Evolutionary conservation across 2,329 filamentous ascomycete species (phyloP).

Genomic region (Colletotrichum sp.): DNA sequence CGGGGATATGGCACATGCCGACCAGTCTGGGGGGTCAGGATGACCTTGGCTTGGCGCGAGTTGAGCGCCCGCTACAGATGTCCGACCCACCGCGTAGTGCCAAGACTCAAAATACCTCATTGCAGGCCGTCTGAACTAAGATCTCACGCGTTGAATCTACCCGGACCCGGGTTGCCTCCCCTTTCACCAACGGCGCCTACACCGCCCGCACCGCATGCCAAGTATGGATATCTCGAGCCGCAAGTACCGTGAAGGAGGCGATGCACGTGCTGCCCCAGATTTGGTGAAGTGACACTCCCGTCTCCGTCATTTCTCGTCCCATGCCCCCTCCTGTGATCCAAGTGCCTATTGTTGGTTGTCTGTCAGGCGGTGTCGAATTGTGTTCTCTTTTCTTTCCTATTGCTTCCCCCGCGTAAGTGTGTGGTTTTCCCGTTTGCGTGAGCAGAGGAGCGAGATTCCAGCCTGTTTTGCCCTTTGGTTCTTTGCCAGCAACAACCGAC

Average conservation of each 20-base stretch:
- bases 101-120: background rate
- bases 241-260: background rate
- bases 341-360: background rate
- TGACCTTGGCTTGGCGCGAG: background rate
- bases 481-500: background rate
- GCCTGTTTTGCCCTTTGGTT: background rate
- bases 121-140: background rate
- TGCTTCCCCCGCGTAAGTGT: background rate
- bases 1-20: background rate
- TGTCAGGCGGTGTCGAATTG: background rate
- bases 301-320: background rate
- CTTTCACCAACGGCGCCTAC: background rate
- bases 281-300: background rate
- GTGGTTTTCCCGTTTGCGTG: background rate
- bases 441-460: background rate
- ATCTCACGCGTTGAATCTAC: background rate
- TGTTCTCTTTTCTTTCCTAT: background rate
- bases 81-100: background rate
- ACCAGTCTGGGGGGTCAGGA: background rate
- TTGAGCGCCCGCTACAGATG: background rate
- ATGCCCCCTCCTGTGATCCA: background rate
- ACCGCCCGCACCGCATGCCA: background rate
- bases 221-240: background rate
- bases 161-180: background rate
- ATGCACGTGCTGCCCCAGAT: background rate